Evolutionary conservation across 768 basidiomycete genomes (phyloP).

Genomic region (Auricularia sp.): DNA sequence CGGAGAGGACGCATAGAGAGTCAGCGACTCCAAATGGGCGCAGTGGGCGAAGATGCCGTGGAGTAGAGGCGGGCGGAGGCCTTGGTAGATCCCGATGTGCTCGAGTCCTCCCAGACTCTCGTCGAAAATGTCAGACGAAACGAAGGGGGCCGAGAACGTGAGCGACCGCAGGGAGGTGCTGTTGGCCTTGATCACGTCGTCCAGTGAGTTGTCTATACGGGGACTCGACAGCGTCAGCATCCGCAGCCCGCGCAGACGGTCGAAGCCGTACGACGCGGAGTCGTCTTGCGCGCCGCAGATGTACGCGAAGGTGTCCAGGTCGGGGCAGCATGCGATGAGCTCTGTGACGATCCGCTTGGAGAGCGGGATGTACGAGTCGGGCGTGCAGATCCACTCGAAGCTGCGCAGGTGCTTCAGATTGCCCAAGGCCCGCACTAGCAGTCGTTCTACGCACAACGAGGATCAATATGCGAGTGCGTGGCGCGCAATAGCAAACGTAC

Average conservation of each 20-base stretch:
- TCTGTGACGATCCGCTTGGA: not conserved
- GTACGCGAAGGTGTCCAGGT: not conserved
- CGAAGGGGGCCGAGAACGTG: not conserved
- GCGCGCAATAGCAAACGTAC: not conserved
- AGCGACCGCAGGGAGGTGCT: not conserved
- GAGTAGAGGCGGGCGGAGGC: not conserved
- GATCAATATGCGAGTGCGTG: not conserved
- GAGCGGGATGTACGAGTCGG: not conserved
- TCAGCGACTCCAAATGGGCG: slow-evolving; percentile 10
- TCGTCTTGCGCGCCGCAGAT: not conserved
- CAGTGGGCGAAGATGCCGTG: slow-evolving; percentile 17
- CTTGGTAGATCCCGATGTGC: not conserved
- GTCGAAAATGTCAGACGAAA: not conserved
- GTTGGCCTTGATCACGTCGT: not conserved
- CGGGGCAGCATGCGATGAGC: not conserved
- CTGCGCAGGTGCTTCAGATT: not conserved
- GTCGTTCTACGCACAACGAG: not conserved
- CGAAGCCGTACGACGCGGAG: not conserved
- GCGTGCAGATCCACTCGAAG: not conserved
- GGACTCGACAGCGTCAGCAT: not conserved
- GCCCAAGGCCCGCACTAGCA: not conserved
- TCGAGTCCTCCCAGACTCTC: not conserved
- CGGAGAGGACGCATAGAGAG: not conserved
- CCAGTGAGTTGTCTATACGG: not conserved
- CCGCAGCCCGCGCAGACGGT: not conserved